A percentile compares a stretch with the other conserved stretches of the same genome.
These are phyloP conservation scores for Colletotrichum orchidophilum DNA, from an alignment of 2,329 filamentous ascomycete genomes.

Conservation along the genomic window DNA sequence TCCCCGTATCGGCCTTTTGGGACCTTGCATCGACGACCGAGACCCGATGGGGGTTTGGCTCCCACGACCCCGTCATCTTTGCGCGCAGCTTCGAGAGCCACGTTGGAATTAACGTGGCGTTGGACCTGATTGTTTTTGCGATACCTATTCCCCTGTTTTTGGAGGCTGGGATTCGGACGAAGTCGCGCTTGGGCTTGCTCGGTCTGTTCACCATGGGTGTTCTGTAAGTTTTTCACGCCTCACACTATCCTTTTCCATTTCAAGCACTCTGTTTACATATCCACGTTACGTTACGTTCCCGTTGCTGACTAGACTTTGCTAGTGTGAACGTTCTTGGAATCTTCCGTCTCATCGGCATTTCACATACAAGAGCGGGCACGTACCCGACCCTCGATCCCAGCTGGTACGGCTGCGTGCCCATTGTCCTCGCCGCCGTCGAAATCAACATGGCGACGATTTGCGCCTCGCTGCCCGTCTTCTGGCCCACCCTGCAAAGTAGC, in stretches of 20 bases:
- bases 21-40: slow-evolving; percentile 28
- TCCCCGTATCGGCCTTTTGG: slow-evolving; percentile 45
- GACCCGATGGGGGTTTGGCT: slow-evolving; percentile 43
- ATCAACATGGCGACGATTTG: slow-evolving; percentile 38
- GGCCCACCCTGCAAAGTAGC: slow-evolving; percentile 38
- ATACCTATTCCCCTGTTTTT: slow-evolving; percentile 44
- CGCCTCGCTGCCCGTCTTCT: slow-evolving; percentile 28
- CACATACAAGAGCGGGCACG: slow-evolving; percentile 41
- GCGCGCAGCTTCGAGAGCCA: slow-evolving; percentile 42
- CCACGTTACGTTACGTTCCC: too few relatives aligned
- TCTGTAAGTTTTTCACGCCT: slow-evolving; percentile 38
- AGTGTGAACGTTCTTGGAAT: slow-evolving; percentile 35
- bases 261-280: too few relatives aligned
- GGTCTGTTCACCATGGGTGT: slow-evolving; percentile 43
- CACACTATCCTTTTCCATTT: neutral
- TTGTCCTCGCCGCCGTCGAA: slow-evolving; percentile 46
- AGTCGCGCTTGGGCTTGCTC: slow-evolving; percentile 43
- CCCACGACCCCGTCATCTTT: slow-evolving; percentile 37
- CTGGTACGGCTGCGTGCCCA: slow-evolving; percentile 45
- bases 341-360: slow-evolving; percentile 43
- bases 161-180: slow-evolving; percentile 36
- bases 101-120: slow-evolving; percentile 41
- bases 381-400: slow-evolving; percentile 47
- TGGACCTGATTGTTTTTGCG: slow-evolving; percentile 44
- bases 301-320: slow-evolving; percentile 28